Base-by-base conservation (phyloP, 2,329 filamentous ascomycete genomes). In the Colletotrichum truncatum region DNA sequence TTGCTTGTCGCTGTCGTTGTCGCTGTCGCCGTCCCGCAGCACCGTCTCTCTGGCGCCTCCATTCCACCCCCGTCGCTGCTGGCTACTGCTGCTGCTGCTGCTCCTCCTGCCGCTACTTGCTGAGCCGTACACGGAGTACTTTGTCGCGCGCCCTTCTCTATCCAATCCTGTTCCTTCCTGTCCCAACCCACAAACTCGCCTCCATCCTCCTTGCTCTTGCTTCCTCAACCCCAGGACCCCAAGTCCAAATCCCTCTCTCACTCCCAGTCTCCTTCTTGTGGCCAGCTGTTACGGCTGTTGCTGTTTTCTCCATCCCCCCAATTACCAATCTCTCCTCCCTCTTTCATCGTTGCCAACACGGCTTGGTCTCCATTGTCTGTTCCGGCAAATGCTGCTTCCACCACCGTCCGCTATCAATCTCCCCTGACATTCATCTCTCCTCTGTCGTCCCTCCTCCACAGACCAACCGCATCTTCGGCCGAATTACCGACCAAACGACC, bases 181-280 rank as follows among this genome's bases (percentile, higher is more conserved):
- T 49, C 25, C 36, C 62, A 52, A 65, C 62, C 63, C 63, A 63
- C 63, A 65, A 63, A 34, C 49, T 62, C 57, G 63, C 63, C 41
- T 64, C 36, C 49, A 28, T 63, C 41, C 41, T 57, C 48, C 62
- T 65, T 45, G 48, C 56, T 49, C 49, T 39, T 53, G 34, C 57
- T 69, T 67, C 70, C 64, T 61, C 70, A 77, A 73, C 71, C 70
- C 70, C 70, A 68, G 66, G 66, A 64, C 66, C 66, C 67, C 60
- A 69, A 66, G 34, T 66, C 59, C 34, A 43, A 45, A 32, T 64
- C 52, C 48, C 39, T 60, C 55, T 45, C 36, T 60, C 36, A 26
- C 45, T 16, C 56, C 14, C 39, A 34, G 46, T 51, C 39, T 56
- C 23, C 38, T 43, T 45, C 38, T 43, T 45, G 46, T 46, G 14